Conservation (phyloP, 164 flowering plant species). For the Akebia trifoliata region DNA sequence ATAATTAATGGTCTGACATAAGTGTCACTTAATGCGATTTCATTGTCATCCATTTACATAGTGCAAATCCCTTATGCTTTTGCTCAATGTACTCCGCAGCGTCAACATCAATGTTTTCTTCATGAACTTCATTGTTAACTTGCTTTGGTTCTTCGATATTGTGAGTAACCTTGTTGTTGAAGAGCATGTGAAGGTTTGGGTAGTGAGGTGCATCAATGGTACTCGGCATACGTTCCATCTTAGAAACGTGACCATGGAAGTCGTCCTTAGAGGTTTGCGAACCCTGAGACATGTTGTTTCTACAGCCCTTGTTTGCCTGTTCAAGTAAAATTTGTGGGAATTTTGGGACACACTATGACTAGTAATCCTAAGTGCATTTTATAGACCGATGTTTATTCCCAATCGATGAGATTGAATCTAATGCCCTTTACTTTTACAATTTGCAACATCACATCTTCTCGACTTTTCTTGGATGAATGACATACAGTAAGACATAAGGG, state of each 20-base stretch:
- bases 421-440: background rate
- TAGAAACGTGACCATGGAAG: constrained; percentile 7
- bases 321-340: no score
- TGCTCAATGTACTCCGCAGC: constrained; percentile 29
- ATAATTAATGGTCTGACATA: no score
- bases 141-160: background rate
- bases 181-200: constrained; percentile 16
- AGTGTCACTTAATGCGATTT: constrained; percentile 10
- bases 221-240: constrained; percentile 10
- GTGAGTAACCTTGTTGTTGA: constrained; percentile 23
- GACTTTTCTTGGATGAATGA: background rate
- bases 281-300: background rate
- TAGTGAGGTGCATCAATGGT: constrained; percentile 15
- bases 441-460: background rate
- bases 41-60: constrained; percentile 40
- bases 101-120: constrained; percentile 18
- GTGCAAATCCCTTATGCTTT: constrained; percentile 37
- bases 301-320: background rate
- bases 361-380: no score
- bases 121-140: background rate
- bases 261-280: constrained; percentile 1
- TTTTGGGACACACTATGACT: no score
- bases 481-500: background rate
- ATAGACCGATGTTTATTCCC: background rate
- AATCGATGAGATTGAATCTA: constrained; percentile 4